These are phyloP conservation scores for Nicotiana knightiana DNA, from an alignment of 257 asterid genomes.

Conservation along the genomic window DNA sequence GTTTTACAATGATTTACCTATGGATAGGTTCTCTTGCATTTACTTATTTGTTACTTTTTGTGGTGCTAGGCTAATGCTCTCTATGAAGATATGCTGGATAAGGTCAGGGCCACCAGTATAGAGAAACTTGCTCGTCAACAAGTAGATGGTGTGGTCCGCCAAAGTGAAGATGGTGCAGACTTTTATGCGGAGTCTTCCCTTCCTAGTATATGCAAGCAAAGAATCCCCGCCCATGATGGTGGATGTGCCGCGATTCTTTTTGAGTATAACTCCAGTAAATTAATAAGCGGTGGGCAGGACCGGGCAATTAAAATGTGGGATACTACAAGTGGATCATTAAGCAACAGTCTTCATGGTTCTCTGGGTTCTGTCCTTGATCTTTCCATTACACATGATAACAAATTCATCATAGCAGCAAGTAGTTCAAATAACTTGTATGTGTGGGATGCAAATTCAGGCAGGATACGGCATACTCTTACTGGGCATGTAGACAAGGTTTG, in stretches of 20 bases:
- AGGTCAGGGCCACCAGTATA: conserved; percentile 53
- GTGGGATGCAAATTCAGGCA: conserved; percentile 73
- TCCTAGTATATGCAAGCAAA: conserved; percentile 70
- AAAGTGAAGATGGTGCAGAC: conserved; percentile 88
- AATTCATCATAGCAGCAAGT: conserved; percentile 74
- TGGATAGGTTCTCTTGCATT: background rate
- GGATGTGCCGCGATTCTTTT: conserved; percentile 68
- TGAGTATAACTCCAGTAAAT: conserved; percentile 56
- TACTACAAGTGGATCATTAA: conserved; percentile 46
- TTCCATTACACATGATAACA: conserved; percentile 69
- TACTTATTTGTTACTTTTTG: background rate
- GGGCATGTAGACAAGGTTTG: conserved; percentile 91
- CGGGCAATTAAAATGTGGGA: conserved; percentile 83
- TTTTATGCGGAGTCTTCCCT: conserved; percentile 62
- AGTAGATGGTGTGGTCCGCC: conserved; percentile 91
- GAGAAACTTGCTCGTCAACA: conserved; percentile 73
- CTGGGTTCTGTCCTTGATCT: conserved; percentile 80
- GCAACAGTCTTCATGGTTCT: conserved; percentile 55
- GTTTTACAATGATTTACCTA: background rate
- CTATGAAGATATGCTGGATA: conserved; percentile 59
- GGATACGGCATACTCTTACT: conserved; percentile 73
- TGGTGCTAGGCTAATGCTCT: conserved; percentile 64
- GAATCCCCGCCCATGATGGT: conserved; percentile 90
- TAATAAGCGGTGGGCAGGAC: conserved; percentile 91
- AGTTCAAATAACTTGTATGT: conserved; percentile 67